Evolutionary conservation across 2,329 filamentous ascomycete genomes (phyloP).

Genomic region (Sarocladium brachiariae): DNA sequence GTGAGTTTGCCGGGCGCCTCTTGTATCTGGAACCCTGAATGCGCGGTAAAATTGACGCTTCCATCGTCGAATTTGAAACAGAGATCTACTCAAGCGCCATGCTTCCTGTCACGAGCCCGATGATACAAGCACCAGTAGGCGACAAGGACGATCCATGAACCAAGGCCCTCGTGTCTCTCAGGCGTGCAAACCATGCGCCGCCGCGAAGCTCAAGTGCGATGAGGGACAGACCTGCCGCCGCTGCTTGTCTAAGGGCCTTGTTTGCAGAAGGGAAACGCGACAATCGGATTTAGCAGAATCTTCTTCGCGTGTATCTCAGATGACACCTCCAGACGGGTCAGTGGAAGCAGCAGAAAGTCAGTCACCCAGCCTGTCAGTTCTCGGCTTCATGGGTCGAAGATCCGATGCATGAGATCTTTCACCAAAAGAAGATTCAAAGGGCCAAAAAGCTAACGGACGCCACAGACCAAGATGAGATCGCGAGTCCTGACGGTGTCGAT

Average conservation of each 20-base stretch:
- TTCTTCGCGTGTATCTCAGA: background rate
- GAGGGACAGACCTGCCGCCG: conserved; percentile 47
- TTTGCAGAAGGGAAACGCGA: background rate
- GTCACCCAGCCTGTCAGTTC: too few species aligned
- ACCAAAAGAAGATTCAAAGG: too few species aligned
- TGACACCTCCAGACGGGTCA: background rate
- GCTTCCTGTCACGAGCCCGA: conserved; percentile 41
- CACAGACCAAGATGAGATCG: background rate
- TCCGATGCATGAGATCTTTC: too few species aligned
- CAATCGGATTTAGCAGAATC: background rate
- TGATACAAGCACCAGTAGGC: conserved; percentile 39
- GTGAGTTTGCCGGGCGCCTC: conserved; percentile 28
- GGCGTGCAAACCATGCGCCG: conserved; percentile 44
- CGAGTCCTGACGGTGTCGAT: background rate
- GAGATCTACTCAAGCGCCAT: conserved; percentile 47
- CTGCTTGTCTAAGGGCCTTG: conserved; percentile 26
- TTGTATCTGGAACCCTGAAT: background rate
- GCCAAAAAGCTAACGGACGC: background rate
- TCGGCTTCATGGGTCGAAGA: too few species aligned
- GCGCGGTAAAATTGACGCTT: too few species aligned
- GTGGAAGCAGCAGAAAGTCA: background rate
- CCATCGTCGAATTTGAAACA: too few species aligned
- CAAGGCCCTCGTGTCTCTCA: conserved; percentile 44
- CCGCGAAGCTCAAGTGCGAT: conserved; percentile 48
- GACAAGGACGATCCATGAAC: conserved; percentile 37